Evolutionary conservation across 2,329 filamentous ascomycete genomes (phyloP).

Genomic region (Neonectria punicea): DNA sequence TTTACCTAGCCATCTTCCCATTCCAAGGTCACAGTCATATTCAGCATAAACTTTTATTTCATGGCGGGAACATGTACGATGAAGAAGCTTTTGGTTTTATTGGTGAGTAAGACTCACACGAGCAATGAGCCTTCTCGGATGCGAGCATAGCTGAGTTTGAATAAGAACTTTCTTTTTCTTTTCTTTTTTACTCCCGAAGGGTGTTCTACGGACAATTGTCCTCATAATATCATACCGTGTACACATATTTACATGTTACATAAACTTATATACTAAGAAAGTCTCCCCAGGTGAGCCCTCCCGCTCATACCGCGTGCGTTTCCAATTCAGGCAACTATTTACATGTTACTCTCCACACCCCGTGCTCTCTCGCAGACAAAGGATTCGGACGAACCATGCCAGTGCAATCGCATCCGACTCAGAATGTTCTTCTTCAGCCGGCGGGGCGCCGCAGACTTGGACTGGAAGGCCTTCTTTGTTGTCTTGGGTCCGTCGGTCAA

Average conservation of each 20-base stretch:
- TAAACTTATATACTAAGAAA: background rate
- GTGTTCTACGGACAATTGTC: background rate
- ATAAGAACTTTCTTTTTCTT: no score
- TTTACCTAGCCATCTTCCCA: constrained; percentile 26
- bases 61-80: constrained; percentile 25
- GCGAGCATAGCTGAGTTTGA: constrained; percentile 3
- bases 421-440: background rate
- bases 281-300: no score
- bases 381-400: background rate
- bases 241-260: background rate
- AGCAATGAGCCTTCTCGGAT: constrained; percentile 26
- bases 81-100: constrained; percentile 4
- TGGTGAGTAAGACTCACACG: constrained; percentile 21
- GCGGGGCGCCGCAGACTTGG: background rate
- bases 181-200: background rate
- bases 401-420: background rate
- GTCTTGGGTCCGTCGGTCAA: background rate
- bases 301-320: background rate
- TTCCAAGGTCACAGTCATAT: constrained; percentile 20
- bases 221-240: background rate
- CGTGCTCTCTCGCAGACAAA: background rate
- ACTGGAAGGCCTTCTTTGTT: no score
- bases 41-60: constrained; percentile 27
- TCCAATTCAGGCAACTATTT: background rate
- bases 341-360: background rate